Evolutionary conservation across 768 basidiomycete species (phyloP).

Genomic region (Russula foetens): DNA sequence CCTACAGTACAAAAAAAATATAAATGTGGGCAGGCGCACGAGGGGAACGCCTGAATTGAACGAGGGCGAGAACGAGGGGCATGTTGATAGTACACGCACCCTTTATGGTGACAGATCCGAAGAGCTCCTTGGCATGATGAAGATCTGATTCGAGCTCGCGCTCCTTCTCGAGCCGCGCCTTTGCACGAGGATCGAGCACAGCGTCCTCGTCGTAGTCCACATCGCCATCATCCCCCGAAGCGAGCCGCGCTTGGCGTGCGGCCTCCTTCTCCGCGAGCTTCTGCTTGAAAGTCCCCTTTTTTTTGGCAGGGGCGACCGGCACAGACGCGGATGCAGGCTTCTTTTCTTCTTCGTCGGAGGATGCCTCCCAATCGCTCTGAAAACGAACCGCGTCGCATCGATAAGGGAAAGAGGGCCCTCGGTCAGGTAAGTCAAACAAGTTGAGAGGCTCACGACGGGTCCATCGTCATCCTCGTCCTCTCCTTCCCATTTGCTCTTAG

Average conservation of each 20-base stretch:
- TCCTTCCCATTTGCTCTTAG: slow-evolving; percentile 67
- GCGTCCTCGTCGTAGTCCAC: slow-evolving; percentile 53
- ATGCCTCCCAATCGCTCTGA: slow-evolving; percentile 94
- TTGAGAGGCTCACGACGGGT: slow-evolving; percentile 53
- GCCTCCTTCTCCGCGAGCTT: slow-evolving; percentile 92
- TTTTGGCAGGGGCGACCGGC: slow-evolving; percentile 66
- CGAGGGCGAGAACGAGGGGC: background rate
- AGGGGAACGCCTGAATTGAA: background rate
- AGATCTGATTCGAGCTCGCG: slow-evolving; percentile 83
- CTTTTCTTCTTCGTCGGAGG: slow-evolving; percentile 60
- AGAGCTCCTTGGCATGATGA: slow-evolving; percentile 69
- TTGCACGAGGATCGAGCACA: slow-evolving; percentile 69
- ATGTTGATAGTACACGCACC: slow-evolving; percentile 34
- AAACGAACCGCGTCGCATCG: slow-evolving; percentile 6
- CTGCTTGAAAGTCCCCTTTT: slow-evolving; percentile 86
- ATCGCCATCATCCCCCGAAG: slow-evolving; percentile 34
- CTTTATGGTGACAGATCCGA: slow-evolving; percentile 62
- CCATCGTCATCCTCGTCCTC: slow-evolving; percentile 84
- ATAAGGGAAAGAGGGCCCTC: background rate
- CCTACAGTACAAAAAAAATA: slow-evolving; percentile 37
- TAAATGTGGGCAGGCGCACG: too few relatives aligned
- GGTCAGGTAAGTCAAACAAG: background rate
- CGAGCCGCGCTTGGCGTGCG: slow-evolving; percentile 45
- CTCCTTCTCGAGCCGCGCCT: slow-evolving; percentile 69
- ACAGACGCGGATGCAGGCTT: slow-evolving; percentile 36